Percentiles rank a stretch among this genome's conserved stretches.
Evolutionary conservation across 208 protist genomes (phyloP).

Genomic region (Angomonas ambiguus): DNA sequence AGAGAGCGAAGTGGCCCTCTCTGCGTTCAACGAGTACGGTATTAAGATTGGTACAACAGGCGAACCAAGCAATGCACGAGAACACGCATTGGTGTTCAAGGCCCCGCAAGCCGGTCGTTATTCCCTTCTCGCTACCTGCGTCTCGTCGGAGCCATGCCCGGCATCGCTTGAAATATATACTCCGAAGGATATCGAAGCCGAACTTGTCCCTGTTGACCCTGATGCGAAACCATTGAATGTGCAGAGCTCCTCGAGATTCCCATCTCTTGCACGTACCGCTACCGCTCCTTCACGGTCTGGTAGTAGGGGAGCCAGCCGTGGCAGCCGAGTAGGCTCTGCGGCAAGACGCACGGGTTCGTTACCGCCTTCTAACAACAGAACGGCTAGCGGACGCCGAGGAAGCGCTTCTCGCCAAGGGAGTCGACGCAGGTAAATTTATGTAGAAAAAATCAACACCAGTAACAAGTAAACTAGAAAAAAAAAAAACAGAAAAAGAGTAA

Average conservation of each 20-base stretch:
- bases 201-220: slow-evolving; percentile 45
- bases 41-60: slow-evolving; percentile 48
- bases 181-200: slow-evolving; percentile 31
- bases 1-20: slow-evolving; percentile 53
- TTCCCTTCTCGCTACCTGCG: slow-evolving; percentile 43
- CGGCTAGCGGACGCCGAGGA: slow-evolving; percentile 33
- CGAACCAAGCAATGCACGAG: slow-evolving; percentile 67
- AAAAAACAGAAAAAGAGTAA: slow-evolving; percentile 7
- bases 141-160: slow-evolving; percentile 36
- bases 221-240: slow-evolving; percentile 56
- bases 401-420: slow-evolving; percentile 10
- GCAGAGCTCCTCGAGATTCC: slow-evolving; percentile 50
- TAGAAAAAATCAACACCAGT: neutral
- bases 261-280: slow-evolving; percentile 37
- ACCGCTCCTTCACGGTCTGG: slow-evolving; percentile 43
- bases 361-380: slow-evolving; percentile 29
- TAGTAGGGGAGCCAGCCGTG: slow-evolving; percentile 35
- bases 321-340: slow-evolving; percentile 21
- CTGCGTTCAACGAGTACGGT: slow-evolving; percentile 57
- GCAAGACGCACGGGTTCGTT: slow-evolving; percentile 42
- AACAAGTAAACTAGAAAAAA: neutral
- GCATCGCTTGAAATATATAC: slow-evolving; percentile 56
- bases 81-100: slow-evolving; percentile 73
- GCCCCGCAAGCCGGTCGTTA: slow-evolving; percentile 44
- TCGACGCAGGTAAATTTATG: neutral